Base-by-base conservation (phyloP, 805 yeast species). In the Saturnispora galanensis region DNA sequence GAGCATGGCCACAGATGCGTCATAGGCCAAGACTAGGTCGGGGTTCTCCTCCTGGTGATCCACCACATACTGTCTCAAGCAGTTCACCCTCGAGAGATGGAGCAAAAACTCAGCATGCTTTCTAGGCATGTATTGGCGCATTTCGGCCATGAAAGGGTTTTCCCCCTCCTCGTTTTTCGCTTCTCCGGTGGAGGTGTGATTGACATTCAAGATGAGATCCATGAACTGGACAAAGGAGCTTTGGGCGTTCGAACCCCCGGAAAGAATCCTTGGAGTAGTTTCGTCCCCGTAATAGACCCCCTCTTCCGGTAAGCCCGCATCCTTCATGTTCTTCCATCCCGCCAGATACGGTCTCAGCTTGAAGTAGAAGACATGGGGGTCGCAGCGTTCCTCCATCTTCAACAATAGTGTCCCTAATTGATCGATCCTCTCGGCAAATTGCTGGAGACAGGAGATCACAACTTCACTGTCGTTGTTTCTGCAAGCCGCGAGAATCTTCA, bases 181-280 rank as follows among this genome's bases (percentile, higher is more conserved):
- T 29, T 38, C 42, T 3, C 95, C 96, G 1, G 90, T 79, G 4
- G 95, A 80, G 50, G 71, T 73, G 61, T 89, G 97, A 47, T 79
- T 79, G 12, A 89, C 83, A 39, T 77, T 77, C 35, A 89, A 69
- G 13, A 87, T 61, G 21, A 85, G 74, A 58, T 89, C 97, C 49
- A 89, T 68, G 21, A 87, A 81, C 64, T 89, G 97, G 50, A 90
- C 84, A 55, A 89, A 69, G 2, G 96, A 85, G 39, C 89, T 79
- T 63, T 89, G 97, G 0, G 96, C 97, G 59, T 89, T 89, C 4
- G 95, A 84, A 1, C 97, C 97, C 26, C 97, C 97, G 13, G 95
- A 71, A 59, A 74, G 81, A 31, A 63, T 58, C 53, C 81, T 67
- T 41, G 77, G 81, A 28, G 53, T 60, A 2, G 60, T 56, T 56